Percentiles rank a stretch among this genome's conserved stretches.
These are phyloP conservation scores for Populus davidiana DNA, from an alignment of 345 rosid species.

Conservation along the genomic window DNA sequence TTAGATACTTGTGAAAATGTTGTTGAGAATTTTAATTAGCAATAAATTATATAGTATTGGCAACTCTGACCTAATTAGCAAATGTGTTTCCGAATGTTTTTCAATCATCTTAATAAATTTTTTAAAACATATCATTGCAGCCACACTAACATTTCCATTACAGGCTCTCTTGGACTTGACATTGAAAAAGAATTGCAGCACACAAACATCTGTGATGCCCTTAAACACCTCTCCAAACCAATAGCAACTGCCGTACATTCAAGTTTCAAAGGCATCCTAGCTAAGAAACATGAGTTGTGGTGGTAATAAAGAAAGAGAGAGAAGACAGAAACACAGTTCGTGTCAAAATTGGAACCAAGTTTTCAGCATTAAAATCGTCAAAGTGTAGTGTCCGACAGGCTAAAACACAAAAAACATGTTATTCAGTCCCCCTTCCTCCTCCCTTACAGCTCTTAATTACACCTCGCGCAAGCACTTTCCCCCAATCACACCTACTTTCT, in stretches of 20 bases:
- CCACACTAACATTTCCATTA: no score
- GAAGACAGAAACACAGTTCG: not conserved
- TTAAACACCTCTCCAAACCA: not conserved
- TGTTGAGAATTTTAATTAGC: no score
- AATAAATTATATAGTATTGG: no score
- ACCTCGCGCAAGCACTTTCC: not conserved
- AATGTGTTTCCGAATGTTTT: no score
- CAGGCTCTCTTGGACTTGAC: no score
- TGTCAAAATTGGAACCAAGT: conserved; percentile 11
- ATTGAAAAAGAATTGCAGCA: no score
- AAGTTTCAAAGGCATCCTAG: not conserved
- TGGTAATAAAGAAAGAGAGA: not conserved
- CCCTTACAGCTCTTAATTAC: conserved; percentile 4
- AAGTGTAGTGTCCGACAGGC: not conserved
- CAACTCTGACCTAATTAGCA: no score
- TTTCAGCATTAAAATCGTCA: not conserved
- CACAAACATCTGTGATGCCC: not conserved
- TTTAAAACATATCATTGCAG: no score
- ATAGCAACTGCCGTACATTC: not conserved
- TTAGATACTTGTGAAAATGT: no score
- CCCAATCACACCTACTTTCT: not conserved
- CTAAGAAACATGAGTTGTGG: not conserved
- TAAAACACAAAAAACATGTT: not conserved
- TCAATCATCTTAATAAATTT: no score
- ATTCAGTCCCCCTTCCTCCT: not conserved